Evolutionary conservation across 2,329 filamentous ascomycete species (phyloP).

Genomic region (Penicillium nordicum): DNA sequence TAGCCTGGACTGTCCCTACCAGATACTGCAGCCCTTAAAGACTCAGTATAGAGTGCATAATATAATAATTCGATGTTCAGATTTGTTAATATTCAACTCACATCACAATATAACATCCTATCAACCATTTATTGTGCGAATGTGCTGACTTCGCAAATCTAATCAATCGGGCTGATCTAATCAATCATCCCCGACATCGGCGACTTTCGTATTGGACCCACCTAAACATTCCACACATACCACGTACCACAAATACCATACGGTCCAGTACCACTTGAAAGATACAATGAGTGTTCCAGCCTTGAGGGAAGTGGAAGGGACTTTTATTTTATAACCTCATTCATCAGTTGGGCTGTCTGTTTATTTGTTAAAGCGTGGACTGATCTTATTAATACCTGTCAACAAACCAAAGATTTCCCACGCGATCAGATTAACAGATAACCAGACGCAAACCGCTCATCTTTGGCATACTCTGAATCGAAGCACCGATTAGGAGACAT

Average conservation of each 20-base stretch:
- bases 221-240: background rate
- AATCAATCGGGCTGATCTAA: constrained; percentile 13
- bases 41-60: background rate
- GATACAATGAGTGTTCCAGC: background rate
- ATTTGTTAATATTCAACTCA: no score
- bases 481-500: background rate
- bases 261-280: background rate
- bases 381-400: background rate
- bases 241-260: background rate
- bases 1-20: background rate
- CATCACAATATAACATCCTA: background rate
- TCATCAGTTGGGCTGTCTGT: background rate
- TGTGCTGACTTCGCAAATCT: background rate
- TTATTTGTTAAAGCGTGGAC: background rate
- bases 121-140: background rate
- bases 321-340: background rate
- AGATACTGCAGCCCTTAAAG: background rate
- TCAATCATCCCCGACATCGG: constrained; percentile 12
- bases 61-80: background rate
- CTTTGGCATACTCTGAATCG: background rate
- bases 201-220: background rate
- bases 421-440: background rate
- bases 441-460: background rate
- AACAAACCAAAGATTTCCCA: background rate
- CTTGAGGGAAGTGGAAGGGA: no score